Evolutionary conservation across 345 rosid genomes (phyloP).

Genomic region (Salix dunnii): DNA sequence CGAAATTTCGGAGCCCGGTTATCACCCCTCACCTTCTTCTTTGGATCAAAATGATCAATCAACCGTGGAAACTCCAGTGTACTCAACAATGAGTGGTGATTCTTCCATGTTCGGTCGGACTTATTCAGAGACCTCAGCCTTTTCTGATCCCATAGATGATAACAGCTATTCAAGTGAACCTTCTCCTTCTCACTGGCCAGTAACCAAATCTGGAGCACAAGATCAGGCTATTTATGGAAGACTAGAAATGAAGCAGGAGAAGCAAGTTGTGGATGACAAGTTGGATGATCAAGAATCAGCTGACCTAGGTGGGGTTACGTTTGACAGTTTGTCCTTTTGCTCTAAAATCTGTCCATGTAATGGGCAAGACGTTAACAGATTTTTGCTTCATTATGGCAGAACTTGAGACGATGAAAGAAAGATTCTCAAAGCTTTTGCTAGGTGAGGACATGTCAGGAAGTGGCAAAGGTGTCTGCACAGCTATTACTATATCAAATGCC

Average conservation of each 20-base stretch:
- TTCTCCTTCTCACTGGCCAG: conserved; percentile 60
- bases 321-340: not conserved
- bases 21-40: conserved; percentile 51
- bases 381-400: conserved; percentile 32
- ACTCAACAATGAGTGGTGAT: conserved; percentile 51
- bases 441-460: conserved; percentile 99
- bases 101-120: conserved; percentile 55
- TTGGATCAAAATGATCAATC: conserved; percentile 49
- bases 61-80: conserved; percentile 49
- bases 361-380: not conserved
- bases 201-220: conserved; percentile 27
- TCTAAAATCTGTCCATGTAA: not conserved
- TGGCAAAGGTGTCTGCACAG: conserved; percentile 93
- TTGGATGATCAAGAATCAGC: conserved; percentile 44
- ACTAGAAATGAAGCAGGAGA: conserved; percentile 35
- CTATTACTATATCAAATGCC: conserved; percentile 83
- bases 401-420: conserved; percentile 83
- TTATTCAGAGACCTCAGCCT: conserved; percentile 61
- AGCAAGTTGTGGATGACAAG: conserved; percentile 27
- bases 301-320: conserved; percentile 45
- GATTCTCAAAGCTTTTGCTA: conserved; percentile 80
- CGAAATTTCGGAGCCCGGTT: conserved; percentile 49
- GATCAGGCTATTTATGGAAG: conserved; percentile 22
- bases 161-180: conserved; percentile 52
- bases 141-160: conserved; percentile 58